Conservation (phyloP, 768 basidiomycete genomes). For the Rubroboletus pulcherrimus region DNA sequence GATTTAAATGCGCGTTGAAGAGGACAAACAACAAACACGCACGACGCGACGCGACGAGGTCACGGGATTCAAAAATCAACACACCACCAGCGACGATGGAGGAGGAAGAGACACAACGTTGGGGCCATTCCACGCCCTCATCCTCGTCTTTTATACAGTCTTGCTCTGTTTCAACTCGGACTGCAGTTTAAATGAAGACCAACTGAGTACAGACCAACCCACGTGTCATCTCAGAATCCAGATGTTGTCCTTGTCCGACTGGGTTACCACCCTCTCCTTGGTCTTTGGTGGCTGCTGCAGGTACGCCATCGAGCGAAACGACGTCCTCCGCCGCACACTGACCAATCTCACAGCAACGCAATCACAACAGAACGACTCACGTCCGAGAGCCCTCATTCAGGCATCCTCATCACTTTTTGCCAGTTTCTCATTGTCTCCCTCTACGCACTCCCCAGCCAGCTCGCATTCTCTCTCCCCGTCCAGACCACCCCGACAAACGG, state of each 20-base stretch:
- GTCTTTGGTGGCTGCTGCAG: slow-evolving; percentile 93
- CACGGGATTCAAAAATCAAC: slow-evolving; percentile 29
- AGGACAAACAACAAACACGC: slow-evolving; percentile 15
- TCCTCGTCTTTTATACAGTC: not conserved
- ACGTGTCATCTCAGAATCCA: not conserved
- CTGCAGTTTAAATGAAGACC: not conserved
- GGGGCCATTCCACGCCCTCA: not conserved
- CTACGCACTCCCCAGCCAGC: slow-evolving; percentile 64
- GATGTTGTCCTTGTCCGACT: slow-evolving; percentile 33
- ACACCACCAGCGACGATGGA: not conserved
- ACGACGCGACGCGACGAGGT: slow-evolving; percentile 20
- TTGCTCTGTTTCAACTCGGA: not conserved
- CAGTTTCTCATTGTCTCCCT: slow-evolving; percentile 80
- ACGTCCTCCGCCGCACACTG: not conserved
- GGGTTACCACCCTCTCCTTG: slow-evolving; percentile 64
- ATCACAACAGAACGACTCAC: slow-evolving; percentile 74
- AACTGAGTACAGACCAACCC: not conserved
- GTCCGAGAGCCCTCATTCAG: slow-evolving; percentile 61
- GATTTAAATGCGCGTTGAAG: slow-evolving; percentile 9
- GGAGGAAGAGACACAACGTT: not conserved
- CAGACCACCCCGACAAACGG: not conserved
- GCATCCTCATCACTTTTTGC: slow-evolving; percentile 81
- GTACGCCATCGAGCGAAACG: slow-evolving; percentile 26
- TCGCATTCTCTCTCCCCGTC: slow-evolving; percentile 29
- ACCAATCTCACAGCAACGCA: slow-evolving; percentile 55